phyloP scores from a whole-genome alignment of 2,329 filamentous ascomycete species.

The Trichoderma simmonsii region DNA sequence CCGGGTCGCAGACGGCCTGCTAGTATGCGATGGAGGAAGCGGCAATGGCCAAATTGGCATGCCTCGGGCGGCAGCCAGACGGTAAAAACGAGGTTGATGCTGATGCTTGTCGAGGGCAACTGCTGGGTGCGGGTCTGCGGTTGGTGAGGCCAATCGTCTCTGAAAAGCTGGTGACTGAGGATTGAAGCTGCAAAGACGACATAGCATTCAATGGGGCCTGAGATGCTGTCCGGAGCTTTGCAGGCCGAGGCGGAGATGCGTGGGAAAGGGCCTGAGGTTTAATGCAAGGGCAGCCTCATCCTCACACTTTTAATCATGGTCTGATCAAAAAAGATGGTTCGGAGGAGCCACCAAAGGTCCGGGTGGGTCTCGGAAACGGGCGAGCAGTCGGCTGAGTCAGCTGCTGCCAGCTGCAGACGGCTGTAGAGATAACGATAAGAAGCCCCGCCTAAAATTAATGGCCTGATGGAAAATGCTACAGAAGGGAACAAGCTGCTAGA shows the following conservation, averaged over 20 bases:
- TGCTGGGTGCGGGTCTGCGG: neutral
- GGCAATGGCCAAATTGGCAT: slow-evolving; percentile 2
- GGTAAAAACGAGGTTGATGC: neutral
- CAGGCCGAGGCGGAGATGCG: neutral
- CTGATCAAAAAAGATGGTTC: slow-evolving; percentile 19
- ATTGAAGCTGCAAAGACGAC: slow-evolving; percentile 1
- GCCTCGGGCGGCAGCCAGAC: slow-evolving; percentile 12
- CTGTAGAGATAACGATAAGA: neutral
- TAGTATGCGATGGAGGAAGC: neutral
- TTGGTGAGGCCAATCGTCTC: neutral
- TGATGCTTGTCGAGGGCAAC: neutral
- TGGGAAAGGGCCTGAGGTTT: neutral
- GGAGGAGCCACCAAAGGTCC: slow-evolving; percentile 16
- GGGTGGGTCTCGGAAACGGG: slow-evolving; percentile 11
- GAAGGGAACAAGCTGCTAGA: neutral
- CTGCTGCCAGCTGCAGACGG: neutral
- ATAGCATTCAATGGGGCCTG: slow-evolving; percentile 13
- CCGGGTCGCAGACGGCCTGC: slow-evolving; percentile 1
- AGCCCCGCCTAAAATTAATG: neutral
- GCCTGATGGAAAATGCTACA: neutral
- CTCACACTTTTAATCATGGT: slow-evolving; percentile 16
- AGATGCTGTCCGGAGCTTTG: neutral
- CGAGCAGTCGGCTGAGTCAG: neutral
- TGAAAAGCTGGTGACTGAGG: neutral
- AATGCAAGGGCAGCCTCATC: slow-evolving; percentile 14